Conservation (phyloP, 2,329 filamentous ascomycete species). For the Claviceps spartinae region DNA sequence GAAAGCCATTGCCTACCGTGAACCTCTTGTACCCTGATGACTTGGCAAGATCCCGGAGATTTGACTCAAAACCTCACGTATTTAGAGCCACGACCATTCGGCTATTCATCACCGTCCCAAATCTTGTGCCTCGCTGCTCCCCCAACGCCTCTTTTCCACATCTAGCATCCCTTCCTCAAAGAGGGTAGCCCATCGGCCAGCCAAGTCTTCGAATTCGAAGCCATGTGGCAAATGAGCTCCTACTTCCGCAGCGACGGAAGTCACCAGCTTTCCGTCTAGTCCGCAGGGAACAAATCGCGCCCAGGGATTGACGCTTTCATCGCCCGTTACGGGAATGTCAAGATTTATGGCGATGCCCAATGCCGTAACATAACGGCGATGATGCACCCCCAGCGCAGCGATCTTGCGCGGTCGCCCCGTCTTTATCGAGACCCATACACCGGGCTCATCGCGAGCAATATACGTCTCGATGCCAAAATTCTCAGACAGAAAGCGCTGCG, state of each 20-base stretch:
- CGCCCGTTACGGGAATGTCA: conserved; percentile 38
- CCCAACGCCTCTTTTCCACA: conserved; percentile 12
- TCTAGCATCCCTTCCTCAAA: conserved; percentile 22
- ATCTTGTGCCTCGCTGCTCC: background rate
- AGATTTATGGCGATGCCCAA: conserved; percentile 77
- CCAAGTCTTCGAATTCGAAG: conserved; percentile 18
- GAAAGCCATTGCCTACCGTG: too few relatives aligned
- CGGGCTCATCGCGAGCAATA: conserved; percentile 60
- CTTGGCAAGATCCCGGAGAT: too few relatives aligned
- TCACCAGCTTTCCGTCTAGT: conserved; percentile 63
- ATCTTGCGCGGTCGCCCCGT: conserved; percentile 49
- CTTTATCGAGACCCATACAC: conserved; percentile 55
- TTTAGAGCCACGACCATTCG: too few relatives aligned
- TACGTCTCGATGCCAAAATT: conserved; percentile 44
- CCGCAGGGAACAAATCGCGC: conserved; percentile 80
- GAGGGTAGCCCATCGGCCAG: conserved; percentile 18
- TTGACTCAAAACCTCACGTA: too few relatives aligned
- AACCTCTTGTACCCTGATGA: too few relatives aligned
- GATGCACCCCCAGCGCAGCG: conserved; percentile 82
- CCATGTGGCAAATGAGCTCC: conserved; percentile 5
- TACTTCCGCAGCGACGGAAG: conserved; percentile 51
- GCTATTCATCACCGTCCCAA: background rate
- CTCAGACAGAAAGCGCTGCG: conserved; percentile 48
- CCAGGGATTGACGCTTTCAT: conserved; percentile 35
- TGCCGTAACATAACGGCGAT: conserved; percentile 68